These are phyloP conservation scores for Globisporangium parvum DNA, from an alignment of 352 stramenopile species.

Conservation along the genomic window DNA sequence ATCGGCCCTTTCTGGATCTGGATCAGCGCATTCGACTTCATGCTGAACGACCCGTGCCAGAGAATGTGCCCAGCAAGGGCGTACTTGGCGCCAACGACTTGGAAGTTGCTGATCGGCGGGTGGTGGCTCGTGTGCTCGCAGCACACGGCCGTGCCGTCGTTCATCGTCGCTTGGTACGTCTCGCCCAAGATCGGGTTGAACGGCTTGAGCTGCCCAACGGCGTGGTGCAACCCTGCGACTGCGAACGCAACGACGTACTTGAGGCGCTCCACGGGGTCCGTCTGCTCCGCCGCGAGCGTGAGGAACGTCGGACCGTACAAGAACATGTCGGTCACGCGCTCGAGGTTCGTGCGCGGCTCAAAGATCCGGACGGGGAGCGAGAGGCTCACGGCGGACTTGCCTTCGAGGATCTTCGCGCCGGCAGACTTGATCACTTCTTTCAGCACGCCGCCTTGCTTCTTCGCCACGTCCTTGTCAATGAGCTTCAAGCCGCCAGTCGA, in stretches of 20 bases:
- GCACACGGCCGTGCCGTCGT: conserved; percentile 73
- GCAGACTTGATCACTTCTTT: conserved; percentile 83
- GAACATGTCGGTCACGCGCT: conserved; percentile 76
- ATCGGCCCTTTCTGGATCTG: conserved; percentile 77
- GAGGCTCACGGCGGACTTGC: conserved; percentile 73
- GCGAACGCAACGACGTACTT: conserved; percentile 79
- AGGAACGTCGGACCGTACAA: conserved; percentile 77
- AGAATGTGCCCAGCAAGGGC: conserved; percentile 62
- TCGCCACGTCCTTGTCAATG: conserved; percentile 80
- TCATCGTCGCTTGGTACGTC: conserved; percentile 67
- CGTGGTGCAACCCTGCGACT: conserved; percentile 72
- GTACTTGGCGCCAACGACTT: conserved; percentile 72
- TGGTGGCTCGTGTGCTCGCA: conserved; percentile 86
- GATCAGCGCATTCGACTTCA: conserved; percentile 82
- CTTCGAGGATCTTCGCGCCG: conserved; percentile 58
- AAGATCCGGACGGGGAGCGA: conserved; percentile 84
- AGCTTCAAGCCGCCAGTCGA: conserved; percentile 72
- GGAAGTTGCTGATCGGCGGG: conserved; percentile 81
- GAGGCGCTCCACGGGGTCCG: conserved; percentile 63
- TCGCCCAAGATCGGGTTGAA: conserved; percentile 85
- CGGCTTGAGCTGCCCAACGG: conserved; percentile 76
- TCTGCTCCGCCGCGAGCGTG: conserved; percentile 49
- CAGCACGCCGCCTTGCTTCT: conserved; percentile 80
- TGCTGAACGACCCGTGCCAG: conserved; percentile 72
- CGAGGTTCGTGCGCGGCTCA: conserved; percentile 75